Base-by-base conservation (phyloP, 163 green algal genomes). In the Volvox carteri region DNA sequence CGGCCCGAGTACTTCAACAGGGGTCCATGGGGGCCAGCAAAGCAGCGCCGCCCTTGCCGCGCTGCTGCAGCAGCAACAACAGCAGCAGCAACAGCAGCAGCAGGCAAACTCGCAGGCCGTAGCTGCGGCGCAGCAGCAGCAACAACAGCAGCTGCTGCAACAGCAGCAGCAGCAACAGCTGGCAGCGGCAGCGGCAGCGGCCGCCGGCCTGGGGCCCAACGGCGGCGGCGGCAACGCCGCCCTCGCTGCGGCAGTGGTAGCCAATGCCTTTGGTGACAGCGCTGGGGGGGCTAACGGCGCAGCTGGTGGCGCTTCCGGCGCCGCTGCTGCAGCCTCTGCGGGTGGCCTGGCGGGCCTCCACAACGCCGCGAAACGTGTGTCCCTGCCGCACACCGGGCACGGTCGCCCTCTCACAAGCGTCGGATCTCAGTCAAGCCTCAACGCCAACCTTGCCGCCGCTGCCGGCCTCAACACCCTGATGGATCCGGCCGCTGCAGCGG, bases 61-160 rank as follows among this genome's bases (percentile, higher is more conserved):
- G 5, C 80, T 78, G 80, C 62, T 78, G 19, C 80, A 87, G 62
- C 80, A 87, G 33, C 80, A 86, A 44, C 60, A 87, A 28, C 58
- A 35, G n/a, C 80, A 67, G 30, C 44, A 35, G n/a, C 80, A 67
- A 21, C 44, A 86, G 19, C 79, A 86, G 30, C 79, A 86, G 16
- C 75, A 84, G 35, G 56, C 19, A 5, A 67, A n/a, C 14, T 67
- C 56, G 56, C 56, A 67, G 56, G 56, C 56, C 16, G 56, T n/a
- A 35, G 56, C 56, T 23, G 74, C 74, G 23, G 72, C 72, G 2
- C 41, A 62, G 14, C 78, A 87, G 42, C 58, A 50, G 44, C 80
- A 78, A 1, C 81, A 73, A 4, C 48, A 68, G 16, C 60, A 68
- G 60, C 44, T 37, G 56, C 58, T 74, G 23, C 52, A 85, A 16